Base-by-base conservation (phyloP, 345 rosid genomes). In the Euclidium syriacum region DNA sequence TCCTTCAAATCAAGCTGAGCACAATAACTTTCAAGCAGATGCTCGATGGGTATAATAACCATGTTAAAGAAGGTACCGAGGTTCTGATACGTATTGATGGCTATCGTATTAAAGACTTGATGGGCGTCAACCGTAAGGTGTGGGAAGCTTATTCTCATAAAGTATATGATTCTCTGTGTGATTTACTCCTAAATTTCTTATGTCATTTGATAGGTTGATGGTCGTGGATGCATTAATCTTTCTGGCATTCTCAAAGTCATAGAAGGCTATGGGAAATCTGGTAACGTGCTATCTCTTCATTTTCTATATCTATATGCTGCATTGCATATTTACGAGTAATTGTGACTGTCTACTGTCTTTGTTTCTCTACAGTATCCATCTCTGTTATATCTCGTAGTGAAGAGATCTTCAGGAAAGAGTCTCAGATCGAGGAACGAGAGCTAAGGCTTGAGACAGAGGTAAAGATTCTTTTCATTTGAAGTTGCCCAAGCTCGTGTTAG, bases 181-280 rank as follows among this genome's bases (percentile, higher is more conserved):
- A 44, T 50, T 7, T 5, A 30, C 33, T 62, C 8, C 10, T 19
- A 3, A 27, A 44, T 2, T 20, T 34, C 16, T 10, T 52, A 9
- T 16, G 7, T 27, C 27, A 27, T 62, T 19, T 62, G 26, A 12
- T 57, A 87, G 95, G 95, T 76, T 58, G 75, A 82, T 59, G 29
- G 48, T 61, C 10, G 29, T 50, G 90, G 95, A 41, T 82, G 73
- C 72, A 46, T 84, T 43, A 79, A 81, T 61, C 83, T 84, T 23
- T 44, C 82, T 62, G 86, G 88, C 43, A 47, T 77, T 29, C 62
- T 87, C 77, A 78, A 75, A 77, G 90, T 87, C 27, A 81, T 71
- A 14, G 71, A 77, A 51, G 76, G 83, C 58, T 81, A 73, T 77
- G 86, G 83, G 64, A 63, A 74, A 71, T 63, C 35, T 30, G 88